Evolutionary conservation across 805 yeast species (phyloP), one percentile per base, ranked within the genome.

Genomic region (Myxozyma mucilagina): DNA sequence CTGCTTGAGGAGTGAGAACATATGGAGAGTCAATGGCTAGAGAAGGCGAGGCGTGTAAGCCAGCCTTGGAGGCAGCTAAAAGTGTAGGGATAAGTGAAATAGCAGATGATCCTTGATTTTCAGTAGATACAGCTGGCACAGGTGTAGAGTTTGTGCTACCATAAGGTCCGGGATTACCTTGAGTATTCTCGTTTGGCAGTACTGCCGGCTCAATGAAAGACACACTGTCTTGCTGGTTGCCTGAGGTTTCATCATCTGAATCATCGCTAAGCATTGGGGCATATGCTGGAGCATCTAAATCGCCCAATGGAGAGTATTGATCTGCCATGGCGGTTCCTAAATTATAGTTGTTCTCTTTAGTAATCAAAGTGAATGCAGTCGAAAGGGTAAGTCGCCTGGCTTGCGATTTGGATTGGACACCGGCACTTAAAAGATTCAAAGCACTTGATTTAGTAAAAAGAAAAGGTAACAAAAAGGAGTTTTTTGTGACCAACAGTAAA

Each of bases 261-360:
- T 47, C 52, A 29, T 54, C 58, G 16, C 49, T 44, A 10, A 45
- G 16, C 29, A 47, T 36, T 8, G 58, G 52, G 16, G 52, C 52
- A 29, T 54, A 54, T 4, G 50, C 16, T 18, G 58, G 58, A 11
- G 39, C 51, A 24, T 54, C 52, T 36, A 49, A 18, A 10, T 54
- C 58, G 7, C 39, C 55, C 2, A 43, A 8, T 8, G 52, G 52
- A 48, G 34, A 41, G 18, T 48, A 48, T 48, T 38, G 38, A n/a
- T 39, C 54, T 14, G 36, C 29, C 52, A 48, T 48, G 6, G n/a
- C 16, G 32, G 16, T 10, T 39, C 34, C 13, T 32, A 20, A 13
- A 11, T 6, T n/a, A n/a, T n/a, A n/a, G n/a, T n/a, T n/a, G 24
- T 29, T n/a, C 32, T 4, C 49, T 45, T 35, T 24, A 16, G 49